phyloP scores from a whole-genome alignment of 495 filamentous ascomycete genomes.

The Endocarpon pusillum region DNA sequence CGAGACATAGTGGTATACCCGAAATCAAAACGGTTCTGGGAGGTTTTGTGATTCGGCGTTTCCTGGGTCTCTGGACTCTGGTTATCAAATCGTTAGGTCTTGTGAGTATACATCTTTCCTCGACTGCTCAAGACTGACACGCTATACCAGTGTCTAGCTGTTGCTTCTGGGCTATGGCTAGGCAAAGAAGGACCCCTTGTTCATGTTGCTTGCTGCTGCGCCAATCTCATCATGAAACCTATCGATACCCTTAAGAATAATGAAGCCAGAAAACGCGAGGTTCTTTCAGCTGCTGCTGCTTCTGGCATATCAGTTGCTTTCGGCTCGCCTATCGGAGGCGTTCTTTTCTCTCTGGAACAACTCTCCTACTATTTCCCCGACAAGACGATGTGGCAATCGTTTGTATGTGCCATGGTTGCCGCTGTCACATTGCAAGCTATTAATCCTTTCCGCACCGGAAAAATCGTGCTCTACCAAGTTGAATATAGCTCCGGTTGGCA shows the following conservation, averaged over 20 bases:
- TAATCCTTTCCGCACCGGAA: slow-evolving; percentile 90
- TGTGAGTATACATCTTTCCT: slow-evolving; percentile 29
- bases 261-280: slow-evolving; percentile 92
- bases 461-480: slow-evolving; percentile 92
- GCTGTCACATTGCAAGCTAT: slow-evolving; percentile 83
- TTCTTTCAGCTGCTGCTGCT: slow-evolving; percentile 84
- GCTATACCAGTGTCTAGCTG: slow-evolving; percentile 66
- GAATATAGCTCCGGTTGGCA: slow-evolving; percentile 89
- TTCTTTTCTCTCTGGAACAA: slow-evolving; percentile 57
- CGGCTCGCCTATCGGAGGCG: slow-evolving; percentile 86
- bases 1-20: slow-evolving; percentile 90
- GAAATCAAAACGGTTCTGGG: slow-evolving; percentile 96
- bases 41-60: slow-evolving; percentile 82
- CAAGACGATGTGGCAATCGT: slow-evolving; percentile 99
- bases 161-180: slow-evolving; percentile 94
- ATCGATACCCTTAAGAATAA: slow-evolving; percentile 72
- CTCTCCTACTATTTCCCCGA: slow-evolving; percentile 97
- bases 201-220: slow-evolving; percentile 94
- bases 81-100: slow-evolving; percentile 81
- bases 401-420: slow-evolving; percentile 96
- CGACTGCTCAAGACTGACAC: slow-evolving; percentile 13
- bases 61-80: slow-evolving; percentile 87
- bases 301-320: slow-evolving; percentile 96
- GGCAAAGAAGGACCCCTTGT: slow-evolving; percentile 95
- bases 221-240: slow-evolving; percentile 85